A percentile compares a stretch with the other conserved stretches of the same genome.
Conservation (phyloP, 225 moss, liverwort and hornwort genomes). For the Asterella californica region DNA sequence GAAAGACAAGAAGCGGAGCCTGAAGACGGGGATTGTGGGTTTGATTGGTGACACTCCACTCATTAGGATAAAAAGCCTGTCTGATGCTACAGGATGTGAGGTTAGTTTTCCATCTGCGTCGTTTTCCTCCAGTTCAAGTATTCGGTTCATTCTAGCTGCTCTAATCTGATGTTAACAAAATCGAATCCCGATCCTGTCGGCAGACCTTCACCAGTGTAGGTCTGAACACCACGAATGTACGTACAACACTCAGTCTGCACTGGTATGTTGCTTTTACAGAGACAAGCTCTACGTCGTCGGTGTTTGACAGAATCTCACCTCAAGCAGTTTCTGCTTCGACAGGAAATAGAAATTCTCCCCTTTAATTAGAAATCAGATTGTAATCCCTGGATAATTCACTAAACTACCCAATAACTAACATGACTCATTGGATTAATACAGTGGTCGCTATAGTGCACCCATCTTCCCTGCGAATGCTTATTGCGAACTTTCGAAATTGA, state of each 20-base stretch:
- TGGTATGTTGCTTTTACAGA: no score
- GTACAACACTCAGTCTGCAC: no score
- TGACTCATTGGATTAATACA: no score
- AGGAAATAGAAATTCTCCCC: no score
- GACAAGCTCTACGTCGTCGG: background rate
- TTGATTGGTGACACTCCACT: slow-evolving; percentile 50
- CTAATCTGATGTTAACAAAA: background rate
- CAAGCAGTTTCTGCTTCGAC: no score
- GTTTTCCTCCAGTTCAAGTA: background rate
- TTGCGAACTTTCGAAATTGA: no score
- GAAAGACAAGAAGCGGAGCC: background rate
- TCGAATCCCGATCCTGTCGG: background rate
- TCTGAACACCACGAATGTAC: no score
- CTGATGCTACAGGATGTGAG: slow-evolving; percentile 50
- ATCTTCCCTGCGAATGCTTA: no score
- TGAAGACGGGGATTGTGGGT: slow-evolving; percentile 31
- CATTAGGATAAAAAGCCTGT: slow-evolving; percentile 44
- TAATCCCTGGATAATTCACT: no score
- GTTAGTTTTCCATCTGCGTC: slow-evolving; percentile 11
- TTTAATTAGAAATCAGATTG: no score
- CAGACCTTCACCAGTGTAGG: background rate
- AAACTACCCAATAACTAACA: no score
- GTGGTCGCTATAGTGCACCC: no score
- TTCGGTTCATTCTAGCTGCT: background rate
- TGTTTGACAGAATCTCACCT: background rate